Evolutionary conservation across 2,329 filamentous ascomycete species (phyloP), one percentile per base, ranked within the genome.

Genomic region (Sarocladium brachiariae): DNA sequence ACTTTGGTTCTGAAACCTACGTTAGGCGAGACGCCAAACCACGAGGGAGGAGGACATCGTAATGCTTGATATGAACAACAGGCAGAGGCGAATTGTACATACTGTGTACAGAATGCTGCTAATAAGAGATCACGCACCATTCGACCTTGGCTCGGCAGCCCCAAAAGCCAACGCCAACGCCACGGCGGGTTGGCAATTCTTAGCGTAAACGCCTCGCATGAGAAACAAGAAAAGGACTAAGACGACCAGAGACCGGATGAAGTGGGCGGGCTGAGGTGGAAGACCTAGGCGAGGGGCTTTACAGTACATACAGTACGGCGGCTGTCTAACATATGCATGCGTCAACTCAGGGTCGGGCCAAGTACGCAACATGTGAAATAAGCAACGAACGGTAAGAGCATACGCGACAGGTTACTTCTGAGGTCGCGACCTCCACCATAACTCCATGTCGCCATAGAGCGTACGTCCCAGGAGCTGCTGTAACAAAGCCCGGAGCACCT

Each of bases 41-140:
- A 49, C 46, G 30, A 47, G 43, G 43, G 43, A 47, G 24, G 43
- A 47, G 43, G 43, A 39, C 16, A 33, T 47, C 43, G 33, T 13
- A 11, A 30, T 24, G 14, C 43, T 47, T 31, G 43, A 47, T 47
- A 47, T 31, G 43, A 47, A n/a, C 43, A 13, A 30, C 3, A 16
- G 39, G 21, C 31, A 16, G n/a, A 47, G 25, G 10, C 43, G 11
- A 33, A 47, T 24, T 8, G n/a, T n/a, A n/a, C n/a, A n/a, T n/a
- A n/a, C n/a, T n/a, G n/a, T n/a, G n/a, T n/a, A n/a, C n/a, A n/a
- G n/a, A n/a, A n/a, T n/a, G n/a, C n/a, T n/a, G n/a, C 9, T 25
- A 11, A 16, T 9, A 14, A 18, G 43, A 5, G 13, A 30, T 4
- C 43, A 47, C 9, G 11, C 10, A 14, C 21, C 8, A 4, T 16